Evolutionary conservation across 2,329 filamentous ascomycete species (phyloP).

Genomic region (Phaeosphaeria sp.): DNA sequence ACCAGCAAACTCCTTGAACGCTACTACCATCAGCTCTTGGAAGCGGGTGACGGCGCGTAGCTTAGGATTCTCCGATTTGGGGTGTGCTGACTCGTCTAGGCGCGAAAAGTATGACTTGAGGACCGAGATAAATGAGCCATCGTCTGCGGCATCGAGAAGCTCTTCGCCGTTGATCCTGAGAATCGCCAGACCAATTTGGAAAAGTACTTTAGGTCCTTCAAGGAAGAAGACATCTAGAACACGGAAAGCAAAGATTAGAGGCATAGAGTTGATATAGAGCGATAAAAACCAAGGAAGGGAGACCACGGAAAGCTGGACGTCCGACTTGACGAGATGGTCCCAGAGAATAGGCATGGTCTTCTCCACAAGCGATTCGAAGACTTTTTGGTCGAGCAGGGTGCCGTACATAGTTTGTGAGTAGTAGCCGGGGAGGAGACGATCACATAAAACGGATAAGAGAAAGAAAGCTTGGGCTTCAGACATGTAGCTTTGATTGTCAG

Average conservation of each 20-base stretch:
- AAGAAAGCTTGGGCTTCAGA: conserved; percentile 97
- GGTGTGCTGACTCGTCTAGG: conserved; percentile 93
- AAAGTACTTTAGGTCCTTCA: conserved; percentile 95
- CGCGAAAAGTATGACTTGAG: conserved; percentile 93
- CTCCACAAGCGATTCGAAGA: conserved; percentile 97
- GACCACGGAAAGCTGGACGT: conserved; percentile 96
- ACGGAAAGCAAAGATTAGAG: conserved; percentile 93
- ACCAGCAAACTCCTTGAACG: conserved; percentile 96
- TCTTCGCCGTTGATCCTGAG: conserved; percentile 96
- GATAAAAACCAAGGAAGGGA: conserved; percentile 98
- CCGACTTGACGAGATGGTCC: conserved; percentile 96
- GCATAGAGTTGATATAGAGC: conserved; percentile 99
- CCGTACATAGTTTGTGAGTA: conserved; percentile 99
- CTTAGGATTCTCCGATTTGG: conserved; percentile 94
- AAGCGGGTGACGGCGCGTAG: conserved; percentile 92
- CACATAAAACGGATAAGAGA: conserved; percentile 87
- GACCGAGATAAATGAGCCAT: conserved; percentile 95
- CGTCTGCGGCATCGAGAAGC: conserved; percentile 88
- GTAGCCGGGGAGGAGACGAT: conserved; percentile 91
- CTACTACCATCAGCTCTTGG: conserved; percentile 98
- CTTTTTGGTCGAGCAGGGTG: conserved; percentile 92
- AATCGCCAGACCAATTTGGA: conserved; percentile 97
- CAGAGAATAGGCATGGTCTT: conserved; percentile 98
- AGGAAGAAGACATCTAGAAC: conserved; percentile 98
- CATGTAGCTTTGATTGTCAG: conserved; percentile 72